Conservation (phyloP, 306 rosid genomes). For the Vicia villosa region DNA sequence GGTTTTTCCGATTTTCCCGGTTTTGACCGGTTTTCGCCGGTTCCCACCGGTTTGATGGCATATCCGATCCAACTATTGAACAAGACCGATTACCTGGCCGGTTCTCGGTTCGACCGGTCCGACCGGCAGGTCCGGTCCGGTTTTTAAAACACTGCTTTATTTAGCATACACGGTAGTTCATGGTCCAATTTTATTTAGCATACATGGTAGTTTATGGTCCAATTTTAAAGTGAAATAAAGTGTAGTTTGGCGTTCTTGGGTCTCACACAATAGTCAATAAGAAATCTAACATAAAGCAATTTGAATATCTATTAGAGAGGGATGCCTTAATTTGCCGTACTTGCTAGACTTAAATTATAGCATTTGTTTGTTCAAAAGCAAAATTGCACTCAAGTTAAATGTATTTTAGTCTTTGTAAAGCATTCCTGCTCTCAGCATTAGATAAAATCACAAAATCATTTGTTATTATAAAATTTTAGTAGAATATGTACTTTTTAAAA, state of each 20-base stretch:
- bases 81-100: too few relatives aligned
- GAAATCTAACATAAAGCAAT: background rate
- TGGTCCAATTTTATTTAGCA: conserved; percentile 7
- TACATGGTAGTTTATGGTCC: conserved; percentile 8
- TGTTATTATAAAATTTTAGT: background rate
- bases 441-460: background rate
- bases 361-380: background rate
- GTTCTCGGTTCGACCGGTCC: too few relatives aligned
- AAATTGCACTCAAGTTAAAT: background rate
- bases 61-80: too few relatives aligned
- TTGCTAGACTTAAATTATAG: background rate
- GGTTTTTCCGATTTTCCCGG: too few relatives aligned
- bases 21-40: too few relatives aligned
- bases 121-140: too few relatives aligned
- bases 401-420: conserved; percentile 1
- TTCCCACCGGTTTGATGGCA: too few relatives aligned
- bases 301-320: background rate
- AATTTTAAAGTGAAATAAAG: conserved; percentile 15
- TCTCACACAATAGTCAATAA: conserved; percentile 19
- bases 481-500: background rate
- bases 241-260: conserved; percentile 17
- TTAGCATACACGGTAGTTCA: too few relatives aligned
- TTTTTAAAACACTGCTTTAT: too few relatives aligned
- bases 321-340: background rate
- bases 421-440: background rate